Percentiles rank a stretch among this genome's conserved stretches.
Evolutionary conservation across 2,329 filamentous ascomycete genomes (phyloP).

Genomic region (Trichoderma oligosporum): DNA sequence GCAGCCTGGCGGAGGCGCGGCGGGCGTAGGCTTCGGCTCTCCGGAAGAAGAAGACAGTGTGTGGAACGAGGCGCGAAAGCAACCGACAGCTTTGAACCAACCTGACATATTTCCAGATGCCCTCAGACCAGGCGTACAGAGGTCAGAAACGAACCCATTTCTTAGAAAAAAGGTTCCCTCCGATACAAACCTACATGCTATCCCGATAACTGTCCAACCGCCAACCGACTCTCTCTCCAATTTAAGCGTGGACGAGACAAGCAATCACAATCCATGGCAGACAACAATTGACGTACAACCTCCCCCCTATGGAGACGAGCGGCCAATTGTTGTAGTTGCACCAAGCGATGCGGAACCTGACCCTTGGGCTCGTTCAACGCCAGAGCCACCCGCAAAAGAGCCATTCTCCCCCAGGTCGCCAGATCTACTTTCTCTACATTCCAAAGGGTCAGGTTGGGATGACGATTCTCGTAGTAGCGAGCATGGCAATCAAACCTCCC

Average conservation of each 20-base stretch:
- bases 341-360: constrained; percentile 30
- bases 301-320: not conserved
- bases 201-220: constrained; percentile 19
- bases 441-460: constrained; percentile 41
- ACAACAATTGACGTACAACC: constrained; percentile 25
- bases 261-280: constrained; percentile 37
- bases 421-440: constrained; percentile 35
- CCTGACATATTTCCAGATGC: constrained; percentile 30
- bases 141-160: constrained; percentile 52
- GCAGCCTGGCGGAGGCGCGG: constrained; percentile 30
- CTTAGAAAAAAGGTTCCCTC: constrained; percentile 43
- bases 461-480: constrained; percentile 32
- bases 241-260: constrained; percentile 41
- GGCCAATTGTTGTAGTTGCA: constrained; percentile 21
- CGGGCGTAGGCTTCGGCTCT: constrained; percentile 15
- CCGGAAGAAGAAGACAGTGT: constrained; percentile 31
- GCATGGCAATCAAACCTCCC: constrained; percentile 26
- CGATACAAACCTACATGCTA: not conserved
- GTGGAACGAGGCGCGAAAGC: constrained; percentile 31
- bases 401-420: constrained; percentile 30
- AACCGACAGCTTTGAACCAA: constrained; percentile 14
- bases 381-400: constrained; percentile 24
- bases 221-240: constrained; percentile 41
- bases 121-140: constrained; percentile 34
- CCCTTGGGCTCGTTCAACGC: constrained; percentile 28